Evolutionary conservation across 192 early-diverging fungal genomes (phyloP).

Genomic region (Coemansia sp.): DNA sequence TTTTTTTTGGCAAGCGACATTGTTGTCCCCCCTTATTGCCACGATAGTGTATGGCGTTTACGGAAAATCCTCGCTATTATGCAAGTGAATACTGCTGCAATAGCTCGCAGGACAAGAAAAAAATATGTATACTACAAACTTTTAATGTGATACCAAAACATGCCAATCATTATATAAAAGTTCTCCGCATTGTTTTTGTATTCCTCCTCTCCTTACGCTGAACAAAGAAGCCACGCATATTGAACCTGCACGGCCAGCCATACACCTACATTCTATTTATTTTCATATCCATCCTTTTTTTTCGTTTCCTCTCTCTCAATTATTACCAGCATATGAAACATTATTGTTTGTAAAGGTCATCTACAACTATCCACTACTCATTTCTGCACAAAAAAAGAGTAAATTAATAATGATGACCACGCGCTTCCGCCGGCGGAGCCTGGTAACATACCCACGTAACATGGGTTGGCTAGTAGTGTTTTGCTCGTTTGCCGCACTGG

Average conservation of each 20-base stretch:
- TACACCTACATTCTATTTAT: constrained; percentile 10
- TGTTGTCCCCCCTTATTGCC: neutral
- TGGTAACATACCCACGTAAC: constrained; percentile 33
- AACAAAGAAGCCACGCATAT: constrained; percentile 11
- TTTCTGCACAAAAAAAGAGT: neutral
- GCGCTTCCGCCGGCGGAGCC: constrained; percentile 44
- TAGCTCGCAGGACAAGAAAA: neutral
- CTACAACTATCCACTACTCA: neutral
- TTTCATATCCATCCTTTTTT: neutral
- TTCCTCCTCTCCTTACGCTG: neutral
- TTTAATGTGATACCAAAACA: neutral
- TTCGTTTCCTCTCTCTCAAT: neutral
- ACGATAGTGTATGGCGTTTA: neutral
- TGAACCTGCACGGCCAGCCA: neutral
- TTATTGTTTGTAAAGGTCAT: neutral
- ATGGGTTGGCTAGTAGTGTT: constrained; percentile 54
- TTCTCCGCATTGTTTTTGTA: neutral
- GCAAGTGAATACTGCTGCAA: neutral
- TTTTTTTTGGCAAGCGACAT: neutral
- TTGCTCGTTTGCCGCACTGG: constrained; percentile 46
- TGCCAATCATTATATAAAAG: neutral
- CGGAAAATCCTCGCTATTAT: neutral
- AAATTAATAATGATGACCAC: constrained; percentile 1
- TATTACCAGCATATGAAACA: neutral
- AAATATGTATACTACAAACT: too few relatives aligned